A percentile compares a stretch with the other conserved stretches of the same genome.
phyloP scores from a whole-genome alignment of 805 yeast species.

The Saturnispora saitoi region DNA sequence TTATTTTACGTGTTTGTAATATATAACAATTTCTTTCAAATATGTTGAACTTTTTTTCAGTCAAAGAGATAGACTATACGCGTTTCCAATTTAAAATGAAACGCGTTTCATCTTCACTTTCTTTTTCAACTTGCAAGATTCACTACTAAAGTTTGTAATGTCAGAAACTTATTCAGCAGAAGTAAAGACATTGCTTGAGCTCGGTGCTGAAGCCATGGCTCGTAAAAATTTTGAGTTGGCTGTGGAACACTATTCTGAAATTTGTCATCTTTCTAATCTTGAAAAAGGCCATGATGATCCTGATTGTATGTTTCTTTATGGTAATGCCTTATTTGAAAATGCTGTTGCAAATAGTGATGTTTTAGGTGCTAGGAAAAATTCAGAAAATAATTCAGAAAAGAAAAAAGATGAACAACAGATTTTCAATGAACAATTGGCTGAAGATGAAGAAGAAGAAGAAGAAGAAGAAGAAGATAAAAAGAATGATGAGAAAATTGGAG shows the following conservation, averaged over 20 bases:
- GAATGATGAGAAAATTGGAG: too few relatives aligned
- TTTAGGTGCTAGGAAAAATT: constrained; percentile 42
- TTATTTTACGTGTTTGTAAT: neutral
- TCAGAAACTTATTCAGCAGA: constrained; percentile 27
- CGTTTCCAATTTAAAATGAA: neutral
- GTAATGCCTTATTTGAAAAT: constrained; percentile 67
- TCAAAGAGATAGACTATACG: neutral
- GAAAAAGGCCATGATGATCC: constrained; percentile 59
- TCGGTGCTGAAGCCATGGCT: constrained; percentile 60
- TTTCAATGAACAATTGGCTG: constrained; percentile 33
- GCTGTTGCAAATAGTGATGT: constrained; percentile 72
- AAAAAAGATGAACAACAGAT: constrained; percentile 9
- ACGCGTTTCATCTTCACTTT: constrained; percentile 13
- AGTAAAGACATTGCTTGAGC: constrained; percentile 40
- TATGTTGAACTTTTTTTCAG: too few relatives aligned
- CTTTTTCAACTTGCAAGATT: neutral
- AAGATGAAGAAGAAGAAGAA: constrained; percentile 28
- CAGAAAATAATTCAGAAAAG: constrained; percentile 17
- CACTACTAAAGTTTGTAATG: neutral
- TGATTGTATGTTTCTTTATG: constrained; percentile 65
- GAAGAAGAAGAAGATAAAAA: constrained; percentile 25
- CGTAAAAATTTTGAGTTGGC: constrained; percentile 61
- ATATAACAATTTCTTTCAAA: neutral
- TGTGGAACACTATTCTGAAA: constrained; percentile 59
- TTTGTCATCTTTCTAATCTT: constrained; percentile 50